These are phyloP conservation scores for Phytophthora pistaciae DNA, from an alignment of 352 stramenopile genomes.

Conservation along the genomic window DNA sequence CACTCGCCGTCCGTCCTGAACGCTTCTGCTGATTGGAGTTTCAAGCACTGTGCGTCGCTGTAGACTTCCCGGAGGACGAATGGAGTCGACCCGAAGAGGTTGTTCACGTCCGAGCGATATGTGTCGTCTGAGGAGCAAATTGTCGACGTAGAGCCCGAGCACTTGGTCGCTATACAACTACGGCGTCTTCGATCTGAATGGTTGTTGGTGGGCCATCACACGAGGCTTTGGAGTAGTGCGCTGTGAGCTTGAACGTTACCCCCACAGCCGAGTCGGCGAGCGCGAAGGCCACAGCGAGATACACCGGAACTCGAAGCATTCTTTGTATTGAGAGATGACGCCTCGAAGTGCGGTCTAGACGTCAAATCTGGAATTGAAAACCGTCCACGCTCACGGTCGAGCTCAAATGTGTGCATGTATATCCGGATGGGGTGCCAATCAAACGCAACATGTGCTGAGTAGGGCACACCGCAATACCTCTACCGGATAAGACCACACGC, in stretches of 20 bases:
- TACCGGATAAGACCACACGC: slow-evolving; percentile 1
- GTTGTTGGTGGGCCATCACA: neutral
- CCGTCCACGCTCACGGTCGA: neutral
- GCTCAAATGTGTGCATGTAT: neutral
- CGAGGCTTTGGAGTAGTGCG: neutral
- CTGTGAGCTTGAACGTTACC: neutral
- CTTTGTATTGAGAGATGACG: neutral
- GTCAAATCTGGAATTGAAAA: neutral
- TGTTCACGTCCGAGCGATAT: neutral
- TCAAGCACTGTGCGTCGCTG: neutral
- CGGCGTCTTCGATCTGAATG: neutral
- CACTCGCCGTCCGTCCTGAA: neutral
- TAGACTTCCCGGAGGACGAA: neutral
- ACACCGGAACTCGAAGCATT: neutral
- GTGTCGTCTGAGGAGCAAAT: neutral
- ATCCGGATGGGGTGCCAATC: neutral
- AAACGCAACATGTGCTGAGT: neutral
- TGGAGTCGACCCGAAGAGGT: neutral
- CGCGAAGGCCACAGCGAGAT: neutral
- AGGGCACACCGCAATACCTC: neutral
- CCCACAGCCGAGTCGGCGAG: neutral
- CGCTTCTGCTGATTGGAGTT: neutral
- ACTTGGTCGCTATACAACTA: neutral
- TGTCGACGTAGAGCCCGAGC: neutral
- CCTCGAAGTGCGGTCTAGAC: neutral